Base-by-base conservation (phyloP, 768 basidiomycete species). In the Suillus placidus region DNA sequence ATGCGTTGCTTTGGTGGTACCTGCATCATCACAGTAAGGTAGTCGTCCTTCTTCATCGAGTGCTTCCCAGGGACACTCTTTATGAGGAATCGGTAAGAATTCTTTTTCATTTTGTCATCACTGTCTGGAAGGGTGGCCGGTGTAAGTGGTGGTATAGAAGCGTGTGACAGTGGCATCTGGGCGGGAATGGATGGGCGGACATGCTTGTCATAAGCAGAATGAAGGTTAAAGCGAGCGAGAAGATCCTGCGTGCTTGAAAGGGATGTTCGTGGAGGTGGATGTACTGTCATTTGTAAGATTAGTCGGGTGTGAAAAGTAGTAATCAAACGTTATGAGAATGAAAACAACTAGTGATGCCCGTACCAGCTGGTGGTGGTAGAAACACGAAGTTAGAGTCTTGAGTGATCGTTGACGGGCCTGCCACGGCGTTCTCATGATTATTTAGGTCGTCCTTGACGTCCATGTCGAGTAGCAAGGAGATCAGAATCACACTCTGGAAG, bases 191-290 rank as follows among this genome's bases (percentile, higher is more conserved):
- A 78, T 13, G 87, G 84, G n/a, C 88, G 83, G 60, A 93, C 92
- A 71, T 93, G 90, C 72, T 88, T 90, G 79, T 93, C 88, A 74
- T 94, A 94, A n/a, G 90, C 87, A 12, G 87, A 70, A 60, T 88
- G 83, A 35, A 94, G 85, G 60, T 85, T 80, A 71, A 94, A 91
- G 66, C 88, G 88, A 54, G 85, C 80, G 64, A 94, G 82, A 61
- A 94, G 87, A 78, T 94, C 92, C 72, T 94, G 87, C 1, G 93
- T 93, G 78, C 92, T 91, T 47, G 83, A 76, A 60, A 94, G 84
- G 74, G 85, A 81, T 34, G 82, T 69, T 57, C 69, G 75, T 14
- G 75, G 75, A 42, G 71, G 83, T 45, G 79, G 77, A 58, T 67
- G 61, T 54, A 62, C 72, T 72, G 60, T 69, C 68, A 32, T 71